phyloP scores from a whole-genome alignment of 257 asterid species.

The Fraxinus excelsior region DNA sequence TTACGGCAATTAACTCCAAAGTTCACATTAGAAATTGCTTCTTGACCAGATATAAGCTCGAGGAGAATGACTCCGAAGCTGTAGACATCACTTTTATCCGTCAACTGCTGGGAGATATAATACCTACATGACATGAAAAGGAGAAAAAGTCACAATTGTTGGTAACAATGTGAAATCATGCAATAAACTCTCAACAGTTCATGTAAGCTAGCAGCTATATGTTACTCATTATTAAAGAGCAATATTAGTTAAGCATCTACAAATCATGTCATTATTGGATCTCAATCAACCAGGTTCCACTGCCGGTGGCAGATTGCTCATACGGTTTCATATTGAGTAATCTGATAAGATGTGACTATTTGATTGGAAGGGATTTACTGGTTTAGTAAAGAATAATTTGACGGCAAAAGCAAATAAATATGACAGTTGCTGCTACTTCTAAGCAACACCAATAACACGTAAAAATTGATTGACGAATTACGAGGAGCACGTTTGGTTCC shows the following conservation, averaged over 20 bases:
- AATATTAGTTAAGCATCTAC: neutral
- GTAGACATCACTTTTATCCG: slow-evolving; percentile 93
- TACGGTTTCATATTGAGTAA: neutral
- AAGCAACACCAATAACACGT: neutral
- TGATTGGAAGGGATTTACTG: neutral
- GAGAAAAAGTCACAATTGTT: neutral
- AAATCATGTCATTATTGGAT: no score
- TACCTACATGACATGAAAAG: slow-evolving; percentile 52
- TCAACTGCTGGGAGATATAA: slow-evolving; percentile 95
- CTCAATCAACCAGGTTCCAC: neutral
- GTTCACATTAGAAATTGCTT: slow-evolving; percentile 88
- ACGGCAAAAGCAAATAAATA: neutral
- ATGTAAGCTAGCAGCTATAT: neutral
- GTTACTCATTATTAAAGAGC: neutral
- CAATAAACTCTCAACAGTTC: neutral
- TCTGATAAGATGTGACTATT: neutral
- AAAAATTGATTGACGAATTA: neutral
- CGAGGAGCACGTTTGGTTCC: neutral
- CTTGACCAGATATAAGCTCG: slow-evolving; percentile 96
- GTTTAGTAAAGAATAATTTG: neutral
- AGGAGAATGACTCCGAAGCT: slow-evolving; percentile 97
- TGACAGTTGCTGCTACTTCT: neutral
- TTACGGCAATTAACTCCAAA: slow-evolving; percentile 88
- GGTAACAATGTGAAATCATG: neutral
- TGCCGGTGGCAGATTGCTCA: neutral